phyloP scores from a whole-genome alignment of 257 asterid species.

The Orobanche coerulescens region DNA sequence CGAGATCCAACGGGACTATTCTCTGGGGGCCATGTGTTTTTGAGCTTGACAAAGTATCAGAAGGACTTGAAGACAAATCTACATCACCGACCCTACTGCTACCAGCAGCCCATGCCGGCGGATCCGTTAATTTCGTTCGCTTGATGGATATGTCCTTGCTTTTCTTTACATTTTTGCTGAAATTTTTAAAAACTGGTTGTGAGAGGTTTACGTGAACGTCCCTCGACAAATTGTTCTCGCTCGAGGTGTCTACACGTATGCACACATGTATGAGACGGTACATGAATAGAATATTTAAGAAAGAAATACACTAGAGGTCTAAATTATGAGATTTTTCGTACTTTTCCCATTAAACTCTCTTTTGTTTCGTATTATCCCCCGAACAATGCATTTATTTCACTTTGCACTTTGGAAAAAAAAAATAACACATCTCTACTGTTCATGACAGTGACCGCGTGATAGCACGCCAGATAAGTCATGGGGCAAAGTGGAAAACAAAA shows the following conservation, averaged over 20 bases:
- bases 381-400: too few relatives aligned
- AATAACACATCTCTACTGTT: too few relatives aligned
- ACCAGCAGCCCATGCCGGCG: conserved; percentile 20
- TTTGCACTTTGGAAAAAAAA: too few relatives aligned
- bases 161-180: conserved; percentile 39
- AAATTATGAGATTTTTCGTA: too few relatives aligned
- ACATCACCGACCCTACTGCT: conserved; percentile 24
- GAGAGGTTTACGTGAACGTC: conserved; percentile 5
- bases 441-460: too few relatives aligned
- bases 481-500: too few relatives aligned
- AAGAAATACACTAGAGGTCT: too few relatives aligned
- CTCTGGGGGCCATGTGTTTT: conserved; percentile 36
- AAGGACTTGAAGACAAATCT: conserved; percentile 22
- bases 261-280: neutral
- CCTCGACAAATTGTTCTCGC: neutral
- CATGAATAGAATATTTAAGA: neutral
- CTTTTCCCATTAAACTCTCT: too few relatives aligned
- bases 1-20: conserved; percentile 46
- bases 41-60: conserved; percentile 26
- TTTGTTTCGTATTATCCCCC: too few relatives aligned
- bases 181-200: conserved; percentile 12
- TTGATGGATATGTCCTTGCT: conserved; percentile 30
- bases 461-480: too few relatives aligned
- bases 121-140: conserved; percentile 33
- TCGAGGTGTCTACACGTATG: neutral